These are phyloP conservation scores for Globisporangium takayamanum DNA, from an alignment of 352 stramenopile genomes.

Conservation along the genomic window DNA sequence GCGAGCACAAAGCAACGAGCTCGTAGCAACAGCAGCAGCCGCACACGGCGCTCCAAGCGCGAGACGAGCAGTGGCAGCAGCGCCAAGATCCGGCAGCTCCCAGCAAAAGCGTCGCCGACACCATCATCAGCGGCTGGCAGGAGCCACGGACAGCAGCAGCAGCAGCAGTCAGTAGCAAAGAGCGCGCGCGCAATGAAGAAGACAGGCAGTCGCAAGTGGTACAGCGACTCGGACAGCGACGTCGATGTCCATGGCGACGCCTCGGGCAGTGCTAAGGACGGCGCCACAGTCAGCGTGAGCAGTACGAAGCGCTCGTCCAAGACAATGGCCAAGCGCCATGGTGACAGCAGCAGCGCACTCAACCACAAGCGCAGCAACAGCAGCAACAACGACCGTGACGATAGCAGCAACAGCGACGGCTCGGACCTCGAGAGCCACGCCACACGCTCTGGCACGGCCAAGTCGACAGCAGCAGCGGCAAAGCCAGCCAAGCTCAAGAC, in stretches of 20 bases:
- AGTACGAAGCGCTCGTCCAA: conserved; percentile 1
- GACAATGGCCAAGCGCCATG: neutral
- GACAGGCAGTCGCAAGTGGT: conserved; percentile 33
- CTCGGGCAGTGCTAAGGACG: neutral
- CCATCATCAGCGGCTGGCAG: conserved; percentile 5
- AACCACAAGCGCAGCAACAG: conserved; percentile 10
- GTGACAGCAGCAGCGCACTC: neutral
- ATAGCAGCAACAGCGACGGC: conserved; percentile 12
- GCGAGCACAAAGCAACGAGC: neutral
- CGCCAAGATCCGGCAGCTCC: conserved; percentile 15
- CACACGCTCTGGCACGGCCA: conserved; percentile 9
- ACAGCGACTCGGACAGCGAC: conserved; percentile 44
- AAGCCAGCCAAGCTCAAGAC: conserved; percentile 4
- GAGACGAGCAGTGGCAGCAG: conserved; percentile 3
- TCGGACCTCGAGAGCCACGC: conserved; percentile 25
- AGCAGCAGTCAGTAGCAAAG: conserved; percentile 5
- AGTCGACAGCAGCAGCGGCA: neutral
- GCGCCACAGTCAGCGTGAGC: neutral
- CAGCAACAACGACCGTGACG: neutral
- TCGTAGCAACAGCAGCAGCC: neutral
- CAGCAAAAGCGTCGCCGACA: conserved; percentile 4
- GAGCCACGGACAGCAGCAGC: conserved; percentile 5
- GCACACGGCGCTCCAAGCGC: neutral
- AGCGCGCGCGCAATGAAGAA: conserved; percentile 19
- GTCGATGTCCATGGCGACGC: conserved; percentile 11